phyloP scores from a whole-genome alignment of 768 basidiomycete genomes.

The Strobilomyces echinocephalus region DNA sequence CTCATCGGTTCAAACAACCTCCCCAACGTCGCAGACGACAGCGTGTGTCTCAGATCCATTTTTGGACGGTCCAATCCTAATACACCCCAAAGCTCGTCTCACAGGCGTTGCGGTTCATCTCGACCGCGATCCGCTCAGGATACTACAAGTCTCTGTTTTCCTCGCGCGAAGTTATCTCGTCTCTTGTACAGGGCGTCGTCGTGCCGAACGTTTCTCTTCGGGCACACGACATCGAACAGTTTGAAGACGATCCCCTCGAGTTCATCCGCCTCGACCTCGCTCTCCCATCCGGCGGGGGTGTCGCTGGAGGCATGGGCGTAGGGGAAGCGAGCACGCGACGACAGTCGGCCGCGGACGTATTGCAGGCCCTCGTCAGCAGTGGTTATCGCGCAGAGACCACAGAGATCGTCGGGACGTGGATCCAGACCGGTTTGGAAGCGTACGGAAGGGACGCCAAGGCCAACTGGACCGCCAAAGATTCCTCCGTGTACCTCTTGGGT shows the following conservation, averaged over 20 bases:
- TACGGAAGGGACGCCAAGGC: constrained; percentile 57
- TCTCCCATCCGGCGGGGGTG: constrained; percentile 42
- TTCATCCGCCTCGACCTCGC: constrained; percentile 87
- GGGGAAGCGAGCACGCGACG: constrained; percentile 80
- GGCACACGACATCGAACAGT: constrained; percentile 89
- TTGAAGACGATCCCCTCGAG: constrained; percentile 95
- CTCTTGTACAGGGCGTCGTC: constrained; percentile 84
- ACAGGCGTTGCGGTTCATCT: constrained; percentile 86
- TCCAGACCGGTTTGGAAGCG: constrained; percentile 63
- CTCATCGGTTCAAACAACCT: constrained; percentile 68
- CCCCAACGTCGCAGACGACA: constrained; percentile 69
- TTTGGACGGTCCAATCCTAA: neutral
- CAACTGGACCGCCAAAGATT: constrained; percentile 91
- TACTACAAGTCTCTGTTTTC: constrained; percentile 80
- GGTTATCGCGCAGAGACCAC: constrained; percentile 86
- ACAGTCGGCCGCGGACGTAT: constrained; percentile 93
- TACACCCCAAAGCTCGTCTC: constrained; percentile 68
- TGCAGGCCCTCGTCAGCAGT: constrained; percentile 79
- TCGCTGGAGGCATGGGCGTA: constrained; percentile 30
- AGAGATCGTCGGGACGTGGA: constrained; percentile 81
- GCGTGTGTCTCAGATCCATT: constrained; percentile 39
- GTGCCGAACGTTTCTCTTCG: constrained; percentile 89
- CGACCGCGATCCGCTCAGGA: constrained; percentile 86
- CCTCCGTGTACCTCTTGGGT: constrained; percentile 89
- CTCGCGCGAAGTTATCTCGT: constrained; percentile 71